Percentiles rank a stretch among this genome's conserved stretches.
Conservation (phyloP, 768 basidiomycete genomes). For the Rickenella mellea region DNA sequence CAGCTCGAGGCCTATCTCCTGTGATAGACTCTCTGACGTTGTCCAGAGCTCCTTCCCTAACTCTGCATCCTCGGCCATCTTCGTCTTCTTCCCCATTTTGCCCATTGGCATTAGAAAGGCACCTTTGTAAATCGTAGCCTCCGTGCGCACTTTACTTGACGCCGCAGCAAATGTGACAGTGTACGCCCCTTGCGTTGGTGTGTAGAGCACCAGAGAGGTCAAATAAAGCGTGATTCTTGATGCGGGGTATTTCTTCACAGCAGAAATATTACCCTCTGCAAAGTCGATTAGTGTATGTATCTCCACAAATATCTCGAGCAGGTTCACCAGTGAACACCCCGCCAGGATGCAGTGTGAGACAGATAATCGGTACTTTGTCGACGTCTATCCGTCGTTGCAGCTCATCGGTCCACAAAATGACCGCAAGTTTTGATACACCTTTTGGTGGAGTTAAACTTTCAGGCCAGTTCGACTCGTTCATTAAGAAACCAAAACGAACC, state of each 20-base stretch:
- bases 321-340: slow-evolving; percentile 24
- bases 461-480: not conserved
- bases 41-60: slow-evolving; percentile 30
- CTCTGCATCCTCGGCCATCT: slow-evolving; percentile 20
- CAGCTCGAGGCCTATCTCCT: slow-evolving; percentile 13
- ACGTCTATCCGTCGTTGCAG: slow-evolving; percentile 38
- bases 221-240: not conserved
- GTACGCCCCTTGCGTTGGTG: slow-evolving; percentile 24
- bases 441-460: not conserved
- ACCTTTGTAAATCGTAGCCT: slow-evolving; percentile 25
- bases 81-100: slow-evolving; percentile 16
- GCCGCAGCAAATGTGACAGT: slow-evolving; percentile 32
- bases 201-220: slow-evolving; percentile 8
- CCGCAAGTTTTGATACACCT: slow-evolving; percentile 46
- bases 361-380: slow-evolving; percentile 26
- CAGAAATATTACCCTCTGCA: not conserved
- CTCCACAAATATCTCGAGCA: not conserved
- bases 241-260: not conserved
- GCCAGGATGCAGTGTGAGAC: slow-evolving; percentile 34
- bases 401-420: slow-evolving; percentile 37
- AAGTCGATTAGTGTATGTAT: not conserved
- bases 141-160: slow-evolving; percentile 21
- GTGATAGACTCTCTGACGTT: slow-evolving; percentile 24
- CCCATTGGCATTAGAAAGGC: slow-evolving; percentile 28
- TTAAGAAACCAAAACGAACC: slow-evolving; percentile 13